Percentiles rank a stretch among this genome's conserved stretches.
Evolutionary conservation across 2,329 filamentous ascomycete species (phyloP).

Genomic region (Penicillium glabrum): DNA sequence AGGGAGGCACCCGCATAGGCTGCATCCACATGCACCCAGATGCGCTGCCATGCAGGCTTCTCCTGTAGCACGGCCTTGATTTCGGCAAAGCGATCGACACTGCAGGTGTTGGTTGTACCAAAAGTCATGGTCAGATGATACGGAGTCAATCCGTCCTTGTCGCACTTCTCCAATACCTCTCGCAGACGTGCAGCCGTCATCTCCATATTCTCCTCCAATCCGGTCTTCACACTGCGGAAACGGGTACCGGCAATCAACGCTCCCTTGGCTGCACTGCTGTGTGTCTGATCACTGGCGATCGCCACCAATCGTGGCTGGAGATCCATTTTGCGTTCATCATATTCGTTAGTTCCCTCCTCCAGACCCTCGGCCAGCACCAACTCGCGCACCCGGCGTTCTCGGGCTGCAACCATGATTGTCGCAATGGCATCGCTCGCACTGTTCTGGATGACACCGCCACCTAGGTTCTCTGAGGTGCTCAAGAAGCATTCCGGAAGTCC

Average conservation of each 20-base stretch:
- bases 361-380: slow-evolving; percentile 54
- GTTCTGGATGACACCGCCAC: slow-evolving; percentile 93
- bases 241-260: slow-evolving; percentile 84
- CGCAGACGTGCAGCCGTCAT: slow-evolving; percentile 67
- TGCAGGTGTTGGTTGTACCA: slow-evolving; percentile 85
- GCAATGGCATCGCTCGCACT: slow-evolving; percentile 85
- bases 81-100: slow-evolving; percentile 75
- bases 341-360: slow-evolving; percentile 51
- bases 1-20: slow-evolving; percentile 89
- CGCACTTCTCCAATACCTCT: slow-evolving; percentile 63
- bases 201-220: slow-evolving; percentile 63
- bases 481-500: slow-evolving; percentile 71
- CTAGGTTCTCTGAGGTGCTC: slow-evolving; percentile 63
- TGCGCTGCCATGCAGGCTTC: slow-evolving; percentile 50
- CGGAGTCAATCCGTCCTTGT: slow-evolving; percentile 70
- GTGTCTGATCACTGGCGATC: slow-evolving; percentile 74
- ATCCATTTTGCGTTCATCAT: slow-evolving; percentile 68
- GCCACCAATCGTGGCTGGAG: slow-evolving; percentile 74
- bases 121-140: slow-evolving; percentile 84
- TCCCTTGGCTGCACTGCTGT: slow-evolving; percentile 84
- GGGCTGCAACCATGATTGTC: slow-evolving; percentile 81
- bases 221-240: slow-evolving; percentile 67
- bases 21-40: slow-evolving; percentile 94
- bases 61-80: slow-evolving; percentile 58
- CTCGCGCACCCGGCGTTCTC: slow-evolving; percentile 72